Evolutionary conservation across 208 protist genomes (phyloP), one percentile per base, ranked within the genome.

Genomic region (Leishmania martiniquensis): DNA sequence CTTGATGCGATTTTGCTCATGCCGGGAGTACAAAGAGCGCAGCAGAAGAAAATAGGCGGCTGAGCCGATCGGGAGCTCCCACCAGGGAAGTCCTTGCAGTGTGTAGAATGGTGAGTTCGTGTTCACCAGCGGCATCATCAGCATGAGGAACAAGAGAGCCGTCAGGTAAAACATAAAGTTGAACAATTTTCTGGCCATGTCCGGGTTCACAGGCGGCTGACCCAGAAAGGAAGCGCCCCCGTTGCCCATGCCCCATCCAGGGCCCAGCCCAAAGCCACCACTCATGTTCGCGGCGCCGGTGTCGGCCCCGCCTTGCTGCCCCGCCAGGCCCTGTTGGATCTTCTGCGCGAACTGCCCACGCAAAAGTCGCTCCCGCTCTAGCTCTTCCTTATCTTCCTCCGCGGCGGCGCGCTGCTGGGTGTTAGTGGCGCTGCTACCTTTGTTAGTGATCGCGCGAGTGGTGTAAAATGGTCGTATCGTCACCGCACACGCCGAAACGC

Each of bases 291-390:
- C 65, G 12, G 65, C 82, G 52, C 37, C 72, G 13, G 60, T 42
- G 29, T 59, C 44, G n/a, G 59, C 52, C 25, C 68, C 72, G 32
- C 66, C 62, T 44, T 84, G 71, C 39, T 63, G 81, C 65, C 55
- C 81, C n/a, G 86, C 85, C 57, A 91, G 87, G 47, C 82, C 80
- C 63, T 88, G 81, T 57, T 93, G 85, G 32, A 95, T 87, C 71
- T 96, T 97, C 77, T 90, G 68, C 34, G 90, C 88, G 83, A 96
- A 97, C 32, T 80, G 87, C 73, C 93, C 90, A 29, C 93, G 93
- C 75, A 97, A 77, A 15, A 63, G 63, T 2, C 87, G 84, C 76
- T 97, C 93, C 59, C 91, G 87, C 83, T 97, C 91, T 13, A 95
- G 77, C 78, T 97, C 91, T 71, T 95, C 90, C 37, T 81, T 84